A percentile compares a stretch with the other conserved stretches of the same genome.
Evolutionary conservation across 768 basidiomycete species (phyloP).

Genomic region (Agrocybe chaxingu): DNA sequence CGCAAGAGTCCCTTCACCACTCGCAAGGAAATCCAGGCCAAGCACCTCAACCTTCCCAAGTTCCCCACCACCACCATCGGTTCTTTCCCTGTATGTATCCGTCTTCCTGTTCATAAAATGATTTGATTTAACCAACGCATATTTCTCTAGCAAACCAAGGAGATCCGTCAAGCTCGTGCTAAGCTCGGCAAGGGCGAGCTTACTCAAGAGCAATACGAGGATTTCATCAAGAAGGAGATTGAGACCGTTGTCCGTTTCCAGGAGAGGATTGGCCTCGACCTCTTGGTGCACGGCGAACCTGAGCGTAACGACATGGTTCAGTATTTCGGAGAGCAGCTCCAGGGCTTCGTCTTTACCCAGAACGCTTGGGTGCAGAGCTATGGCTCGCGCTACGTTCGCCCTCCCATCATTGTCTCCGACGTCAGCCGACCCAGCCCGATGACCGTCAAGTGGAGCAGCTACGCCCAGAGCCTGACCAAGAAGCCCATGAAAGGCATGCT

Average conservation of each 20-base stretch:
- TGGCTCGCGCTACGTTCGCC: slow-evolving; percentile 98
- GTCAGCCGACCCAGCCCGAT: slow-evolving; percentile 90
- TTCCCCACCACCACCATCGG: slow-evolving; percentile 99
- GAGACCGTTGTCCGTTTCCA: slow-evolving; percentile 93
- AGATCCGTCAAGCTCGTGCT: slow-evolving; percentile 95
- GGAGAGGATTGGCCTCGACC: slow-evolving; percentile 92
- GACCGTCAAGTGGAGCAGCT: slow-evolving; percentile 95
- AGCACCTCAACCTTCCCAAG: slow-evolving; percentile 86
- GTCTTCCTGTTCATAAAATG: not conserved
- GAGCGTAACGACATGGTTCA: slow-evolving; percentile 99
- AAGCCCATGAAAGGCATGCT: slow-evolving; percentile 99
- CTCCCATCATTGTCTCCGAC: slow-evolving; percentile 97
- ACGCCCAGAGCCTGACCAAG: slow-evolving; percentile 91
- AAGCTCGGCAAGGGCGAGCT: slow-evolving; percentile 92
- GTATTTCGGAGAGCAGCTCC: slow-evolving; percentile 96
- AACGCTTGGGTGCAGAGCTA: slow-evolving; percentile 99
- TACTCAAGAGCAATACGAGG: slow-evolving; percentile 83
- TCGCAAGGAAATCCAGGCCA: slow-evolving; percentile 86
- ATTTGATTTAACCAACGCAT: slow-evolving; percentile 6
- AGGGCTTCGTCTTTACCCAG: slow-evolving; percentile 97
- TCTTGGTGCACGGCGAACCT: slow-evolving; percentile 97
- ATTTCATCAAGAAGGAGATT: slow-evolving; percentile 98
- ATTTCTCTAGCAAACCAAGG: slow-evolving; percentile 84
- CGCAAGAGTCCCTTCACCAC: slow-evolving; percentile 87
- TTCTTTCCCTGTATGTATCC: slow-evolving; percentile 80